Percentiles rank a stretch among this genome's conserved stretches.
These are phyloP conservation scores for Calendula officinalis DNA, from an alignment of 129 eudicot species.

Conservation along the genomic window DNA sequence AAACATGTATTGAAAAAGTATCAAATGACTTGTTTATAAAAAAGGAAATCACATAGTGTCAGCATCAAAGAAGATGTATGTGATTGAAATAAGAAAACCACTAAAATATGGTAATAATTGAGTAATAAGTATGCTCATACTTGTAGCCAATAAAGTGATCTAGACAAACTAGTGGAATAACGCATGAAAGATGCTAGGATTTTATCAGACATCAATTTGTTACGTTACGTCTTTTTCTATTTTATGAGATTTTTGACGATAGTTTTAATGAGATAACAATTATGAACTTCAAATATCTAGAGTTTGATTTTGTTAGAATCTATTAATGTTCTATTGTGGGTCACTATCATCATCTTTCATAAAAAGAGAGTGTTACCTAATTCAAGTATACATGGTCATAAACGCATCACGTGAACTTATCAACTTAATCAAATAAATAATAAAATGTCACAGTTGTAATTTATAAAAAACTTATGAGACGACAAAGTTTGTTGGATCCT, in stretches of 20 bases:
- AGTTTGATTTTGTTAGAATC: too few species aligned
- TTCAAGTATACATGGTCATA: too few species aligned
- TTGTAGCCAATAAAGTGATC: not conserved
- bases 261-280: not conserved
- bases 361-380: too few species aligned
- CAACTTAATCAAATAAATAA: too few species aligned
- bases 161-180: not conserved
- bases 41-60: not conserved
- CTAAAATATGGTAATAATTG: not conserved
- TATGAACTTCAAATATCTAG: too few species aligned
- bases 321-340: too few species aligned
- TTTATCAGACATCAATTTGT: not conserved
- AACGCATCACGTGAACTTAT: too few species aligned
- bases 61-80: not conserved
- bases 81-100: not conserved
- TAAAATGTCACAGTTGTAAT: too few species aligned
- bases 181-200: not conserved
- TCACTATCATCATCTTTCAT: too few species aligned
- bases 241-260: not conserved
- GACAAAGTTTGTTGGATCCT: too few species aligned
- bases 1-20: slow-evolving; percentile 1
- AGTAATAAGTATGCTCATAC: not conserved
- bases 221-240: not conserved
- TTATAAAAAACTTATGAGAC: too few species aligned
- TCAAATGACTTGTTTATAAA: not conserved